phyloP scores from a whole-genome alignment of 805 yeast species.

The Myxozyma kluyveri region DNA sequence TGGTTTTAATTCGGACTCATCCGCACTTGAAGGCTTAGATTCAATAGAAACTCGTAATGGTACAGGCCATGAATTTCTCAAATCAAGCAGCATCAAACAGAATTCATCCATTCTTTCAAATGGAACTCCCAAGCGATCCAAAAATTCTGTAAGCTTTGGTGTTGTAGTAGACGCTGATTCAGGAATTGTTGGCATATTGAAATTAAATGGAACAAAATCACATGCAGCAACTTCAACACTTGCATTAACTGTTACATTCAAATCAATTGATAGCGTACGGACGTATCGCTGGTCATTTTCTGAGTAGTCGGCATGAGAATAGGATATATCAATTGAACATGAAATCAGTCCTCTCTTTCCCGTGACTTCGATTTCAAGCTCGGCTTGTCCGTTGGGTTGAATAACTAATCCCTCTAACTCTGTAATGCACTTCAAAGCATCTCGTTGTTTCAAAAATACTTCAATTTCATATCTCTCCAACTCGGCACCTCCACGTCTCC shows the following conservation, averaged over 20 bases:
- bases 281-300: conserved; percentile 39
- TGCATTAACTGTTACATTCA: conserved; percentile 66
- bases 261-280: conserved; percentile 64
- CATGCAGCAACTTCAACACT: conserved; percentile 72
- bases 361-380: conserved; percentile 54
- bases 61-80: conserved; percentile 78
- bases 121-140: conserved; percentile 16
- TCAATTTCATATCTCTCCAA: conserved; percentile 74
- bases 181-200: conserved; percentile 17
- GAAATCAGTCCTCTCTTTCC: conserved; percentile 74
- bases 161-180: conserved; percentile 12
- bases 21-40: not conserved
- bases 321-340: conserved; percentile 64
- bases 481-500: conserved; percentile 43
- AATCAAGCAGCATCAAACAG: conserved; percentile 66
- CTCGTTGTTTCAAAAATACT: conserved; percentile 57
- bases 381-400: conserved; percentile 43
- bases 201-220: conserved; percentile 56
- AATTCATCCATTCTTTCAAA: conserved; percentile 48
- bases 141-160: conserved; percentile 12
- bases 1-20: not conserved
- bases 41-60: conserved; percentile 37
- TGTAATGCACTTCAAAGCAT: conserved; percentile 51
- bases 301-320: conserved; percentile 43
- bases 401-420: conserved; percentile 32